Base-by-base conservation (phyloP, 2,329 filamentous ascomycete species). In the Diaporthe sp. region DNA sequence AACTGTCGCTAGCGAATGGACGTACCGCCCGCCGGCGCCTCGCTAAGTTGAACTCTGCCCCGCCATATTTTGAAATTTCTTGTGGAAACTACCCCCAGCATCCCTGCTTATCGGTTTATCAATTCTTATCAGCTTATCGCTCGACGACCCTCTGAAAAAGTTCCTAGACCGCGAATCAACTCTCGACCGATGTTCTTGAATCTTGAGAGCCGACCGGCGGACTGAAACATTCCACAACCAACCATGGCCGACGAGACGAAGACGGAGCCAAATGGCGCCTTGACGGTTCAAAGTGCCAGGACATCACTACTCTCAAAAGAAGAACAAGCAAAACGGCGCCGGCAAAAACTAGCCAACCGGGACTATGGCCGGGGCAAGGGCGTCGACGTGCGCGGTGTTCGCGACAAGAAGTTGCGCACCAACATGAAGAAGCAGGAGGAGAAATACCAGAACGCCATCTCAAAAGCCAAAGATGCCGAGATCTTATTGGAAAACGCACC, bases 391-490 rank as follows among this genome's bases (percentile, higher is more conserved):
- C 93, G 93, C 81, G 88, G 87, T 12, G 91, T 98, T 80, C 94
- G 92, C 81, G 95, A 98, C 88, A 97, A 94, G 89, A 99, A 98
- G 84, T 86, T 98, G 77, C 93, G 95, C 67, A 90, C 92, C 17
- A 98, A 95, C 78, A 86, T 99, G 68, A 93, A 92, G 82, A 88
- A 88, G 2, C 89, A 98, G 61, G 97, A 99, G 83, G 87, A 87
- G 76, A 97, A 97, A 84, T 96, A 95, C 85, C 91, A 95, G 81
- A 90, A 93, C 80, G 96, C 96, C 1, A 88, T 94, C 0, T 85
- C 97, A 49, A 93, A 94, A 83, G 95, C 97, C 22, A 98, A 98
- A 85, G 96, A 98, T 88, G 95, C 96, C 31, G 97, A 99, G 85
- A 97, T 99, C 75, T 86, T 99, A 80, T 90, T 98, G 73, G 96